Conservation (phyloP, 2,329 filamentous ascomycete species). For the Phyllosticta citriasiana region DNA sequence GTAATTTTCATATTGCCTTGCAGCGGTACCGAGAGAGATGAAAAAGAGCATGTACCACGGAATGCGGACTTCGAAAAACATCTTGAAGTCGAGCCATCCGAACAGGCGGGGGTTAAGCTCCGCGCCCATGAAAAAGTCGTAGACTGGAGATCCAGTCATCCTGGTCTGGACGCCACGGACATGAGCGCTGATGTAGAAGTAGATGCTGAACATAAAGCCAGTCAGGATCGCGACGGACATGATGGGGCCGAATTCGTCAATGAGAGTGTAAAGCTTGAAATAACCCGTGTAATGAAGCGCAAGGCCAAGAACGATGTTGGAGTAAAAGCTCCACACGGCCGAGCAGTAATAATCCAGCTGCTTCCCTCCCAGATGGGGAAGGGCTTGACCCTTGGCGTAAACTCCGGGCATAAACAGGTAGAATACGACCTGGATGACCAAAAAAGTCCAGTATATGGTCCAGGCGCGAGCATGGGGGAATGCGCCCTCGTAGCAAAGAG, state of each 20-base stretch:
- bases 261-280: constrained; percentile 82
- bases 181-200: constrained; percentile 80
- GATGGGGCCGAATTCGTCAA: constrained; percentile 90
- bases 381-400: constrained; percentile 76
- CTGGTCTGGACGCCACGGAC: constrained; percentile 74
- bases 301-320: constrained; percentile 63
- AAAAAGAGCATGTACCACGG: constrained; percentile 88
- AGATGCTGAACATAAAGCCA: constrained; percentile 70
- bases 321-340: constrained; percentile 76
- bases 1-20: constrained; percentile 73
- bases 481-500: constrained; percentile 71
- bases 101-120: constrained; percentile 83
- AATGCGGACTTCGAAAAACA: constrained; percentile 90
- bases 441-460: constrained; percentile 90
- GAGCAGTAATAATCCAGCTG: constrained; percentile 94
- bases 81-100: constrained; percentile 78
- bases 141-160: constrained; percentile 75
- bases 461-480: constrained; percentile 77
- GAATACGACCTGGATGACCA: constrained; percentile 70
- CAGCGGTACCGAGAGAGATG: constrained; percentile 63
- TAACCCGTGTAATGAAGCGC: constrained; percentile 69
- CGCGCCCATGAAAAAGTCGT: constrained; percentile 87
- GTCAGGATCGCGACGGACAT: constrained; percentile 89
- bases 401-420: constrained; percentile 85
- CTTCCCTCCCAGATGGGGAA: constrained; percentile 71